A percentile compares a stretch with the other conserved stretches of the same genome.
These are phyloP conservation scores for Colletotrichum phormii DNA, from an alignment of 2,329 filamentous ascomycete species.

Conservation along the genomic window DNA sequence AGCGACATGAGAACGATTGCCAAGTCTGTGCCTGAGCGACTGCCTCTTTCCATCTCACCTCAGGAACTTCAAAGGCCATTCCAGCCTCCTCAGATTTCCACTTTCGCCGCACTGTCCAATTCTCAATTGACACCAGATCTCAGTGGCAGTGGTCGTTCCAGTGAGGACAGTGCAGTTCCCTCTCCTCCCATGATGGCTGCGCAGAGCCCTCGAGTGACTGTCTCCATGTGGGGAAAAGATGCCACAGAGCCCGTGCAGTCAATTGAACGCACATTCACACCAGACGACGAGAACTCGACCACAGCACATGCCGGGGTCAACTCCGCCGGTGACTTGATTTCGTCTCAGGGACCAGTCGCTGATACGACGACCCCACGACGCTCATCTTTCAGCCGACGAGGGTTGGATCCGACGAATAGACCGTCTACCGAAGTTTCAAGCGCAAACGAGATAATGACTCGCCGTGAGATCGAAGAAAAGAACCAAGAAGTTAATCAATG, in stretches of 20 bases:
- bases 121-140: constrained; percentile 62
- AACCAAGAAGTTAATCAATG: constrained; percentile 64
- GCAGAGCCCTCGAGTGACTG: constrained; percentile 66
- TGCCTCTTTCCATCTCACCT: constrained; percentile 53
- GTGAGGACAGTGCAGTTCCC: constrained; percentile 59
- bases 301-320: constrained; percentile 48
- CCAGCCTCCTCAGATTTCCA: constrained; percentile 46
- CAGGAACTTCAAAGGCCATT: constrained; percentile 56
- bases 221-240: constrained; percentile 66
- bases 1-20: constrained; percentile 46
- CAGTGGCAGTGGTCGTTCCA: constrained; percentile 61
- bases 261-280: constrained; percentile 52
- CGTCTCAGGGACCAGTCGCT: constrained; percentile 38
- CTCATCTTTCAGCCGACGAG: constrained; percentile 53
- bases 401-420: constrained; percentile 61
- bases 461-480: constrained; percentile 56
- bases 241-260: constrained; percentile 48
- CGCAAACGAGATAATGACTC: constrained; percentile 60
- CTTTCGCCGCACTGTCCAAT: constrained; percentile 44
- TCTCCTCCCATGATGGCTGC: constrained; percentile 54
- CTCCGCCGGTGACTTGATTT: constrained; percentile 54
- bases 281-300: constrained; percentile 48
- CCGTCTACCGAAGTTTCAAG: constrained; percentile 57
- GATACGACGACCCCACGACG: constrained; percentile 44
- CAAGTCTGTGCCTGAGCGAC: constrained; percentile 38